These are phyloP conservation scores for Gnomoniopsis smithogilvyi DNA, from an alignment of 2,329 filamentous ascomycete genomes.

Conservation along the genomic window DNA sequence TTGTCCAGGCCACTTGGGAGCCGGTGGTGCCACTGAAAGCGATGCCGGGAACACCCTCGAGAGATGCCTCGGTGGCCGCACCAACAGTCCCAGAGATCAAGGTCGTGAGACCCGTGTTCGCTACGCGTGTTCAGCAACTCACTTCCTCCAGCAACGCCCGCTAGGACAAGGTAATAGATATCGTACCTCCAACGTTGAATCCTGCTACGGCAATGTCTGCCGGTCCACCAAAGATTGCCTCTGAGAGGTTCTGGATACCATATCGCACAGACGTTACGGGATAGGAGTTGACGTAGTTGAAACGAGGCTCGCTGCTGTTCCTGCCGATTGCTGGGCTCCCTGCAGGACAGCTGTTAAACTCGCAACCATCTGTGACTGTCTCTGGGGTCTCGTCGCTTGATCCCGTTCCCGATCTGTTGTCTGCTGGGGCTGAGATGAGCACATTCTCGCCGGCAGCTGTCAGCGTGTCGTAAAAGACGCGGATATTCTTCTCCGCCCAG, in stretches of 20 bases:
- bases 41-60: slow-evolving; percentile 58
- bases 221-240: slow-evolving; percentile 48
- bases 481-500: slow-evolving; percentile 67
- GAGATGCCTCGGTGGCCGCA: slow-evolving; percentile 55
- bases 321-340: slow-evolving; percentile 54
- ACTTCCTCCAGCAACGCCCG: neutral
- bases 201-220: slow-evolving; percentile 64
- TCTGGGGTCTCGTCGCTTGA: slow-evolving; percentile 47
- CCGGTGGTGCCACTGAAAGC: slow-evolving; percentile 56
- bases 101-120: slow-evolving; percentile 53
- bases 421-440: slow-evolving; percentile 63
- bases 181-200: slow-evolving; percentile 48
- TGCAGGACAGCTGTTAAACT: slow-evolving; percentile 59
- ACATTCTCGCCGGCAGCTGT: slow-evolving; percentile 55
- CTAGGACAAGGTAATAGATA: no score
- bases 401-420: slow-evolving; percentile 64
- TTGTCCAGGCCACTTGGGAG: slow-evolving; percentile 20
- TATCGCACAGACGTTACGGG: slow-evolving; percentile 62
- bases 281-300: slow-evolving; percentile 72
- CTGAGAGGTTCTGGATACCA: slow-evolving; percentile 56
- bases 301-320: slow-evolving; percentile 52
- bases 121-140: neutral
- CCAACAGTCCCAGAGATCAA: slow-evolving; percentile 67
- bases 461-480: slow-evolving; percentile 56
- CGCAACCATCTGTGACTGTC: slow-evolving; percentile 47